Evolutionary conservation across 495 filamentous ascomycete genomes (phyloP).

Genomic region (Friedmanniomyces endolithicus): DNA sequence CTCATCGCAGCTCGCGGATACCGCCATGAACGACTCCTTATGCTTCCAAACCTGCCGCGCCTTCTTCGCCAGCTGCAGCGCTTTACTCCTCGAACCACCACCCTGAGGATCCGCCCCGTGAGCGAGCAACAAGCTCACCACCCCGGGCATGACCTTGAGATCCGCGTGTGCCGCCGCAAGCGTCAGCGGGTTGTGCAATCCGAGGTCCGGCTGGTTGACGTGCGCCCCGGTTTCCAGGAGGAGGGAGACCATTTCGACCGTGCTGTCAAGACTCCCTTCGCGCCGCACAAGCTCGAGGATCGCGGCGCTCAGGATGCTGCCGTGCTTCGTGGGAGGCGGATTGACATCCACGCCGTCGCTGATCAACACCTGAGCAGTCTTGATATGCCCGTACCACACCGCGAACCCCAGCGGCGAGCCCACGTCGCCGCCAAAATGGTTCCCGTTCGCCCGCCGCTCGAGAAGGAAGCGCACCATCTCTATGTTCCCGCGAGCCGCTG

Average conservation of each 20-base stretch:
- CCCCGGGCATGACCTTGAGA: not conserved
- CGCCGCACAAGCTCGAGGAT: not conserved
- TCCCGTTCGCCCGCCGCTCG: not conserved
- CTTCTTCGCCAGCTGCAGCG: conserved; percentile 2
- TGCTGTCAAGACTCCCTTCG: too few relatives aligned
- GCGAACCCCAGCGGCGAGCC: conserved; percentile 5
- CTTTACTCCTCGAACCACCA: not conserved
- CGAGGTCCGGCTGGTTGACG: conserved; percentile 10
- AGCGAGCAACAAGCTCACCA: conserved; percentile 13
- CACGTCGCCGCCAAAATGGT: not conserved
- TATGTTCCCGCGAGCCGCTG: not conserved
- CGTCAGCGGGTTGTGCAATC: conserved; percentile 4
- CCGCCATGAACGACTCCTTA: not conserved
- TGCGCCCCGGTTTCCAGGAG: conserved; percentile 6
- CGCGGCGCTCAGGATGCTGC: conserved; percentile 4
- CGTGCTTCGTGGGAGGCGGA: not conserved
- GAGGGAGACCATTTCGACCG: not conserved
- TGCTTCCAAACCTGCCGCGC: not conserved
- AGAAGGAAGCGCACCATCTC: not conserved
- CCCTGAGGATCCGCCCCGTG: conserved; percentile 11
- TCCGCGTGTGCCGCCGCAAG: conserved; percentile 9
- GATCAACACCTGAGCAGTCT: conserved; percentile 11
- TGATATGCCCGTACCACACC: conserved; percentile 4
- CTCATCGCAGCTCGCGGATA: not conserved
- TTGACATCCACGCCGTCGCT: conserved; percentile 13